Evolutionary conservation across 345 rosid species (phyloP).

Genomic region (Hibiscus tridactylites): DNA sequence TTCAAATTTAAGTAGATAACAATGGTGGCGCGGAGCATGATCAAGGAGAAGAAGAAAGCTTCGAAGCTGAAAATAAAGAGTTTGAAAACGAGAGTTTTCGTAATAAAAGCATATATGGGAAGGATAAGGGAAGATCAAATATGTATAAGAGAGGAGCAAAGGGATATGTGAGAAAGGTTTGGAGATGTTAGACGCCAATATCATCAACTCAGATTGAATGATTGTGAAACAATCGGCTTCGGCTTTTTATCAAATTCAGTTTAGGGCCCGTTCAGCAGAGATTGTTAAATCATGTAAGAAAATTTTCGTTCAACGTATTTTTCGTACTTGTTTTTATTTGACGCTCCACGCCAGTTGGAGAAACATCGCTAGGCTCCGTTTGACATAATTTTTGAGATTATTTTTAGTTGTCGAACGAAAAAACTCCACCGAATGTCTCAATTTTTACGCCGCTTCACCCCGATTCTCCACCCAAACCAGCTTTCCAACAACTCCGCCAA

Average conservation of each 20-base stretch:
- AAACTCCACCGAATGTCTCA: too few species aligned
- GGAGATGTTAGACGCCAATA: background rate
- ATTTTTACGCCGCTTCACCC: too few species aligned
- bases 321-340: too few species aligned
- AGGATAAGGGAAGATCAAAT: conserved; percentile 5
- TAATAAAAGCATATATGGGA: background rate
- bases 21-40: background rate
- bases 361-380: too few species aligned
- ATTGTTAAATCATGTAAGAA: too few species aligned
- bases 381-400: too few species aligned
- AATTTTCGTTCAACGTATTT: too few species aligned
- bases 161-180: background rate
- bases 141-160: background rate
- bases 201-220: background rate
- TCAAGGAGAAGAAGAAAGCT: background rate
- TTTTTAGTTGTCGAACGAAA: too few species aligned
- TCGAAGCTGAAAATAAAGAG: background rate
- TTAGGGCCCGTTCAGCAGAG: background rate
- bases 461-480: too few species aligned
- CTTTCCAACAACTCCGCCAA: too few species aligned
- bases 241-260: background rate
- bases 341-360: too few species aligned
- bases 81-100: background rate
- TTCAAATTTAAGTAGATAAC: background rate
- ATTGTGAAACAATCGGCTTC: background rate